Evolutionary conservation across 2,329 filamentous ascomycete species (phyloP).

Genomic region (Pseudophaeomoniella oleicola): DNA sequence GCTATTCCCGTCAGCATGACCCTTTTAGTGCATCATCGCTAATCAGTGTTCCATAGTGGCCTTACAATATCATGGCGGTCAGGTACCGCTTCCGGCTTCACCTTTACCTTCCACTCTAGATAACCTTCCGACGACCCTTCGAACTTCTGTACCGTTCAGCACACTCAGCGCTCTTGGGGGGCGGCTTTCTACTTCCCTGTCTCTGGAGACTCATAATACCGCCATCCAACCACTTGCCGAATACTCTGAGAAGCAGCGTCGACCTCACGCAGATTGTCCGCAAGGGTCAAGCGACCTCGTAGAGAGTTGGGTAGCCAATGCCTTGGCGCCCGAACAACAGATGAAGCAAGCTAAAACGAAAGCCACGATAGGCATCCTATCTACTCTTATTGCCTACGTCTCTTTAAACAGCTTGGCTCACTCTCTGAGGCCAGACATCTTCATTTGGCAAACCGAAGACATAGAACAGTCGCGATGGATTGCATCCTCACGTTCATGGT

Average conservation of each 20-base stretch:
- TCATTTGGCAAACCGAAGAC: slow-evolving; percentile 43
- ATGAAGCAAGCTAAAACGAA: slow-evolving; percentile 24
- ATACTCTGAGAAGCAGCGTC: not conserved
- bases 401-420: slow-evolving; percentile 34
- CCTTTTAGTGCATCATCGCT: slow-evolving; percentile 1
- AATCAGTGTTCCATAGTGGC: slow-evolving; percentile 10
- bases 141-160: slow-evolving; percentile 11
- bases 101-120: slow-evolving; percentile 7
- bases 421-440: slow-evolving; percentile 49
- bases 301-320: not conserved
- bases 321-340: slow-evolving; percentile 13
- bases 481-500: slow-evolving; percentile 54
- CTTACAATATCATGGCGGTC: slow-evolving; percentile 12
- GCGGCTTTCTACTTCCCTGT: not conserved
- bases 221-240: not conserved
- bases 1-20: slow-evolving; percentile 1
- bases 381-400: slow-evolving; percentile 26
- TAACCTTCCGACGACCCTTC: slow-evolving; percentile 2
- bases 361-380: slow-evolving; percentile 23
- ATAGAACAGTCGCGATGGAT: slow-evolving; percentile 55
- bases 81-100: slow-evolving; percentile 8
- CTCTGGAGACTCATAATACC: not conserved
- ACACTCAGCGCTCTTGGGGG: not conserved
- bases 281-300: not conserved
- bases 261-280: not conserved